Conservation (phyloP, 306 rosid genomes). For the Amphicarpaea edgeworthii region DNA sequence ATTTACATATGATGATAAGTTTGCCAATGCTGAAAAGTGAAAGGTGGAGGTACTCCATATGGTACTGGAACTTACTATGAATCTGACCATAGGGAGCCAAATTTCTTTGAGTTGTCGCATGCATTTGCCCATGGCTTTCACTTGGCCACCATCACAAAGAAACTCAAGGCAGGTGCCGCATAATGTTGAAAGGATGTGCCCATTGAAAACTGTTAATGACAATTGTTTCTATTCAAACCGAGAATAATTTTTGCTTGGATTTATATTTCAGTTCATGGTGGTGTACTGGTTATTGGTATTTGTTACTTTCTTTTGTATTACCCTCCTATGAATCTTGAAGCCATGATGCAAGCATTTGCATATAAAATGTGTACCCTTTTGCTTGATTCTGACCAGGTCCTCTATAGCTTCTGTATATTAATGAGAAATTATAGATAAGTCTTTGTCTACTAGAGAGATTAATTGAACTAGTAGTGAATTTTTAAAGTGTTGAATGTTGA, state of each 20-base stretch:
- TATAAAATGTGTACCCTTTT: too few relatives aligned
- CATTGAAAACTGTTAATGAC: not conserved
- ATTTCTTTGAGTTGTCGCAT: slow-evolving; percentile 72
- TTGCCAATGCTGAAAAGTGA: slow-evolving; percentile 27
- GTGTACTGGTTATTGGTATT: too few relatives aligned
- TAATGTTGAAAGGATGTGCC: slow-evolving; percentile 21
- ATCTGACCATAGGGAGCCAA: slow-evolving; percentile 58
- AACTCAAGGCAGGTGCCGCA: slow-evolving; percentile 75
- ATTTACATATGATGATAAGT: slow-evolving; percentile 68
- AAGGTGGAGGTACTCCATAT: slow-evolving; percentile 77
- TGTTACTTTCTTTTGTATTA: not conserved
- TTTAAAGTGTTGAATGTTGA: too few relatives aligned
- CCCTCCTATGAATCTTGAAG: not conserved
- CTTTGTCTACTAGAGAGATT: too few relatives aligned
- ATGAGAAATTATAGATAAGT: too few relatives aligned
- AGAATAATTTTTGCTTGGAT: not conserved
- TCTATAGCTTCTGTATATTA: too few relatives aligned
- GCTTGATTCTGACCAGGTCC: too few relatives aligned
- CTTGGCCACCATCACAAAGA: slow-evolving; percentile 80
- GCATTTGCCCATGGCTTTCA: slow-evolving; percentile 88
- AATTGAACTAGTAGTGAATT: too few relatives aligned
- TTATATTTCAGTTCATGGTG: not conserved
- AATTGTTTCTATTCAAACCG: not conserved
- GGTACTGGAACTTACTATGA: slow-evolving; percentile 89
- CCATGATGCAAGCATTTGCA: too few relatives aligned